Conservation (phyloP, 331 rosid genomes). For the Phaseolus coccineus region DNA sequence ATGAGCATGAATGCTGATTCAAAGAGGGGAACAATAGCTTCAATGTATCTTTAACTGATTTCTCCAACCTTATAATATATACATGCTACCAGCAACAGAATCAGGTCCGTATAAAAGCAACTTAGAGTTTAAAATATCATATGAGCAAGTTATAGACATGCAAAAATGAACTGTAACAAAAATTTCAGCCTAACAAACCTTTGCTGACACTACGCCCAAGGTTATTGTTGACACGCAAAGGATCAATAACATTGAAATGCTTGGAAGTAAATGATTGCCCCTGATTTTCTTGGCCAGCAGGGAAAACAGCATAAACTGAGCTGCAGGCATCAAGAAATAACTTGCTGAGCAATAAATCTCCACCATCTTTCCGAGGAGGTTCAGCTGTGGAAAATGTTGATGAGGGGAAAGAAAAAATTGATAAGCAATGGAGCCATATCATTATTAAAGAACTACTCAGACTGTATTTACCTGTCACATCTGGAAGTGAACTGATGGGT, state of each 20-base stretch:
- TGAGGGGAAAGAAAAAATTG: conserved; percentile 24
- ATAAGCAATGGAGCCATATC: conserved; percentile 30
- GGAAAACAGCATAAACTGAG: conserved; percentile 78
- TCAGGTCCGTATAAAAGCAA: conserved; percentile 15
- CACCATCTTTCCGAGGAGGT: conserved; percentile 88
- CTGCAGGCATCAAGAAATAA: conserved; percentile 77
- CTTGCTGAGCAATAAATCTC: conserved; percentile 79
- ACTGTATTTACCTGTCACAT: conserved; percentile 67
- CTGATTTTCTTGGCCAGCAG: conserved; percentile 76
- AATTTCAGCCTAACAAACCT: conserved; percentile 57
- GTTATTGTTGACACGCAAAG: conserved; percentile 86
- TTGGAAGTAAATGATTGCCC: conserved; percentile 84
- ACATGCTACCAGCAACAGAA: not conserved
- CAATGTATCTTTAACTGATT: not conserved
- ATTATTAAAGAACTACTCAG: conserved; percentile 27
- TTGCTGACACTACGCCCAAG: conserved; percentile 97
- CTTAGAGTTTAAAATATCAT: not conserved
- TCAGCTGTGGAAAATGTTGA: conserved; percentile 63
- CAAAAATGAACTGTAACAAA: conserved; percentile 26
- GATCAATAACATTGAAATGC: conserved; percentile 89
- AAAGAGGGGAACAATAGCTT: conserved; percentile 3
- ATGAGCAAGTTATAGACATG: conserved; percentile 1
- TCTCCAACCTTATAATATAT: not conserved
- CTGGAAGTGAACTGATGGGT: conserved; percentile 77
- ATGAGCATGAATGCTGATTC: no score